Conservation (phyloP, 202 grass and related monocot species). For the Zoysia matrella region DNA sequence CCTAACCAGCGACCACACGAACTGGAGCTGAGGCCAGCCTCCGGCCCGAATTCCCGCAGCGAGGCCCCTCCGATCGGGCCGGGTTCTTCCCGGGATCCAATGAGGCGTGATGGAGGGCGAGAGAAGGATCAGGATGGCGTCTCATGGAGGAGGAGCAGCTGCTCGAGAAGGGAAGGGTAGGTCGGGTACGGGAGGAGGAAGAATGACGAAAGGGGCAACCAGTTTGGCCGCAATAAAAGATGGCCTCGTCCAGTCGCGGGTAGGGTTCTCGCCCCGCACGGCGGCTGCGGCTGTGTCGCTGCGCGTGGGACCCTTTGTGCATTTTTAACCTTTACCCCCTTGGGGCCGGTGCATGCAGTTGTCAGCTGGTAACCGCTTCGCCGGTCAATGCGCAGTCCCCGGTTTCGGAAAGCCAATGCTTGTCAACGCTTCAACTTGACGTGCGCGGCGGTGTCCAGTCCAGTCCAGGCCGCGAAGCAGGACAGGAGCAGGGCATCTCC, state of each 20-base stretch:
- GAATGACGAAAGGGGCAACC: constrained; percentile 19
- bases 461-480: not conserved
- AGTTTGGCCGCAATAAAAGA: not conserved
- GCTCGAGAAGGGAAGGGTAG: not conserved
- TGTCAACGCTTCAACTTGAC: not conserved
- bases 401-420: not conserved
- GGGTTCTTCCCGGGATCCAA: constrained; percentile 22
- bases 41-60: no score
- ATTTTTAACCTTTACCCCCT: no score
- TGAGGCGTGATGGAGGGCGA: not conserved
- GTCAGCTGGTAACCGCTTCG: no score
- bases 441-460: not conserved
- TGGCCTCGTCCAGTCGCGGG: constrained; percentile 17
- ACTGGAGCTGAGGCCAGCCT: not conserved
- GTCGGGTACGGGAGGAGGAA: not conserved
- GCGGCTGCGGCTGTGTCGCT: constrained; percentile 31
- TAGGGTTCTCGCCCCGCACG: constrained; percentile 41
- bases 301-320: constrained; percentile 3
- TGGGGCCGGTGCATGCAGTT: not conserved
- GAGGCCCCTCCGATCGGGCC: not conserved
- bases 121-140: not conserved
- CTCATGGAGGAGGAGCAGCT: not conserved
- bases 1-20: constrained; percentile 12
- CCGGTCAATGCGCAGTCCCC: not conserved
- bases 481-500: not conserved